A percentile compares a stretch with the other conserved stretches of the same genome.
These are phyloP conservation scores for Aspergillus luchuensis DNA, from an alignment of 2,329 filamentous ascomycete species.

Conservation along the genomic window DNA sequence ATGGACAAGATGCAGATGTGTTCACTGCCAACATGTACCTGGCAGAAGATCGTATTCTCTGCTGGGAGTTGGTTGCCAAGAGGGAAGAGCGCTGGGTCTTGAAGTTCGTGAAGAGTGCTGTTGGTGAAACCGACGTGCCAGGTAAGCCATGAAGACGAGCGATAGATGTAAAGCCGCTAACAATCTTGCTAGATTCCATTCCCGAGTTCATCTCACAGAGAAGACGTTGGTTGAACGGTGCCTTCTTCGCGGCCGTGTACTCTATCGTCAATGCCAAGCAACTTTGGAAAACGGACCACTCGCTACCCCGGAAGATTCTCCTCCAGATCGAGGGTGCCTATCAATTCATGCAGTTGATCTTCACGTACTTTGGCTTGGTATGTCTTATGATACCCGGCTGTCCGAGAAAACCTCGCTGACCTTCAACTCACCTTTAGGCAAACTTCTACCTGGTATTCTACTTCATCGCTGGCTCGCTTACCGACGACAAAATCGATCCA, in stretches of 20 bases:
- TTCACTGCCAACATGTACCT: constrained; percentile 99
- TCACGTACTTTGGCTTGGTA: constrained; percentile 92
- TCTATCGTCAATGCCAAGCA: constrained; percentile 93
- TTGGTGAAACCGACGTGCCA: constrained; percentile 96
- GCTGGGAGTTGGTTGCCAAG: constrained; percentile 97
- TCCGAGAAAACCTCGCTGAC: neutral
- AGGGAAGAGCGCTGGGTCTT: constrained; percentile 92
- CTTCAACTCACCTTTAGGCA: constrained; percentile 51
- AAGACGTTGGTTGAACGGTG: constrained; percentile 95
- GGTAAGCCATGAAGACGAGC: constrained; percentile 53
- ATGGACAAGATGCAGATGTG: constrained; percentile 93
- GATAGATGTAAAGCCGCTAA: neutral
- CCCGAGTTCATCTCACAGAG: constrained; percentile 97
- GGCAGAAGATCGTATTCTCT: constrained; percentile 96
- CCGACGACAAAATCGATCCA: constrained; percentile 77
- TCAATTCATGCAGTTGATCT: constrained; percentile 86
- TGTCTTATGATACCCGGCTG: constrained; percentile 17
- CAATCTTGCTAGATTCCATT: constrained; percentile 67
- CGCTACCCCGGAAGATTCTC: constrained; percentile 81
- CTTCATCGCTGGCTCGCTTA: constrained; percentile 90
- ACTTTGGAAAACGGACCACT: constrained; percentile 91
- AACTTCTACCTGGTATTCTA: constrained; percentile 99
- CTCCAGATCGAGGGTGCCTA: constrained; percentile 95
- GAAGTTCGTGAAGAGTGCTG: constrained; percentile 96
- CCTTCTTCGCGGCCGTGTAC: constrained; percentile 98